Percentiles rank a stretch among this genome's conserved stretches.
phyloP scores from a whole-genome alignment of 345 rosid genomes.

The Aethionema arabicum region DNA sequence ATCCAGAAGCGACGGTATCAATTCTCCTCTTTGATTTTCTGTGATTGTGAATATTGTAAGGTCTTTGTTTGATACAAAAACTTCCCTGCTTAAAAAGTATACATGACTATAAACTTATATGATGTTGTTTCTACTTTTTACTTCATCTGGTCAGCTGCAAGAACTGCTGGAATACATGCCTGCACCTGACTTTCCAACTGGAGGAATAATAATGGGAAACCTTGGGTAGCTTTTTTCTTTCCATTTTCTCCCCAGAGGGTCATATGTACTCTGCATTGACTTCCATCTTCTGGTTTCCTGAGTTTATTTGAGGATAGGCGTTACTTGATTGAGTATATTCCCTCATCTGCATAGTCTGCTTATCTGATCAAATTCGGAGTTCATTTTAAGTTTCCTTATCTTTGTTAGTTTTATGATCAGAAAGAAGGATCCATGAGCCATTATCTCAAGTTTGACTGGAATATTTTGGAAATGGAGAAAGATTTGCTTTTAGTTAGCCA shows the following conservation, averaged over 20 bases:
- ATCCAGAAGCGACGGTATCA: constrained; percentile 85
- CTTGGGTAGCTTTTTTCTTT: constrained; percentile 60
- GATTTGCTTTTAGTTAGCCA: neutral
- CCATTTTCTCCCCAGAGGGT: constrained; percentile 8
- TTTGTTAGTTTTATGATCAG: neutral
- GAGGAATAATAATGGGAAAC: constrained; percentile 95
- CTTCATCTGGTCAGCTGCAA: constrained; percentile 64
- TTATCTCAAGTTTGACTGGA: neutral
- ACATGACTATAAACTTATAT: constrained; percentile 5
- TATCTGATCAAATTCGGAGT: too few species aligned
- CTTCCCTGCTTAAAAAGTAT: neutral
- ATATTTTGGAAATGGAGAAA: neutral
- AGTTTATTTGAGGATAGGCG: neutral
- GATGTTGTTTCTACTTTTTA: constrained; percentile 28
- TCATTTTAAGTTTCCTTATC: too few species aligned
- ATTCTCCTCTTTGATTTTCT: constrained; percentile 9
- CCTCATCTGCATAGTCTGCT: neutral
- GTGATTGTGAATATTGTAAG: constrained; percentile 18
- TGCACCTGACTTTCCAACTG: constrained; percentile 98
- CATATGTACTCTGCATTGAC: neutral
- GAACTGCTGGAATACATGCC: constrained; percentile 98
- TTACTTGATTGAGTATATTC: constrained; percentile 10
- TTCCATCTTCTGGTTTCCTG: neutral
- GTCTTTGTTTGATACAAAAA: neutral
- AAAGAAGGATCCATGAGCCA: constrained; percentile 1